Evolutionary conservation across 2,329 filamentous ascomycete species (phyloP).

Genomic region (Myrmaecium sp.): DNA sequence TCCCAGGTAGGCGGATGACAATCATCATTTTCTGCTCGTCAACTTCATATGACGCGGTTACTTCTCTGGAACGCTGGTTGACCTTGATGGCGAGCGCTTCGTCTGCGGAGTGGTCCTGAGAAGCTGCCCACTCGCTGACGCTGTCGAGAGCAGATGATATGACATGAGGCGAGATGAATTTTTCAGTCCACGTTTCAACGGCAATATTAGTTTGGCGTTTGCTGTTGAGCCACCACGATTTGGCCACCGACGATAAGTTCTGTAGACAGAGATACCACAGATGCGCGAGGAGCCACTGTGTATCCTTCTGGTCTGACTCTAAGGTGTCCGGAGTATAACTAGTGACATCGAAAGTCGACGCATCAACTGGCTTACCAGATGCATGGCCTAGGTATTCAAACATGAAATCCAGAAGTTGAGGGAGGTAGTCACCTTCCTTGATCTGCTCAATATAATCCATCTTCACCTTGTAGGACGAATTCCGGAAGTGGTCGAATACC

Average conservation of each 20-base stretch:
- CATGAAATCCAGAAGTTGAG: constrained; percentile 56
- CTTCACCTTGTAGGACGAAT: constrained; percentile 66
- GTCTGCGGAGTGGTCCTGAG: constrained; percentile 22
- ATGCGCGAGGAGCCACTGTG: constrained; percentile 71
- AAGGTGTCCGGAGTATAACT: constrained; percentile 39
- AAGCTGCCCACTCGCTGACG: constrained; percentile 48
- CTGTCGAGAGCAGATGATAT: constrained; percentile 49
- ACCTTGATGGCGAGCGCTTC: constrained; percentile 52
- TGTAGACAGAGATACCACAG: constrained; percentile 70
- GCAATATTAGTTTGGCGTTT: constrained; percentile 60
- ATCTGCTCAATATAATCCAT: constrained; percentile 65
- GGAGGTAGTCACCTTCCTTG: constrained; percentile 53
- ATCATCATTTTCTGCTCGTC: constrained; percentile 78
- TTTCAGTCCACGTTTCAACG: constrained; percentile 72
- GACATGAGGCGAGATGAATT: constrained; percentile 58
- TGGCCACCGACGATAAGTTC: constrained; percentile 62
- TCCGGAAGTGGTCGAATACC: constrained; percentile 69
- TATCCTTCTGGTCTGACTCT: constrained; percentile 51
- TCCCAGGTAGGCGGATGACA: constrained; percentile 59
- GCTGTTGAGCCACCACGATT: constrained; percentile 70
- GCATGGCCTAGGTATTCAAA: constrained; percentile 76
- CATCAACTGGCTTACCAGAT: constrained; percentile 51
- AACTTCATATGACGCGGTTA: constrained; percentile 70
- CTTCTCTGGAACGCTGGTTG: constrained; percentile 52
- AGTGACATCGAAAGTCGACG: constrained; percentile 52